Evolutionary conservation across 2,329 filamentous ascomycete species (phyloP), one percentile per base, ranked within the genome.

Genomic region (Claviceps digitariae): DNA sequence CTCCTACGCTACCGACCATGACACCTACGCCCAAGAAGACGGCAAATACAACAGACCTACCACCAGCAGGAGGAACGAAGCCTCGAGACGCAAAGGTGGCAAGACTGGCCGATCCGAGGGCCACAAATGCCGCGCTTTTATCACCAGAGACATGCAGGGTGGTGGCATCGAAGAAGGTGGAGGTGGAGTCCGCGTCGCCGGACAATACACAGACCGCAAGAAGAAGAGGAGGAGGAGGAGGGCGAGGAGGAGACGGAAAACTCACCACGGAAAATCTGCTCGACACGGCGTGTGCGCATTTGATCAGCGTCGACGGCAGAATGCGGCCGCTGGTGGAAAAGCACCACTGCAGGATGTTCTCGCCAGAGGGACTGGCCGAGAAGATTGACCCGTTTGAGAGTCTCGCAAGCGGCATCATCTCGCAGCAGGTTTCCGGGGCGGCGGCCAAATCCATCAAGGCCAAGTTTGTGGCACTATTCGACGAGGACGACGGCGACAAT

Each of bases 341-440:
- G 54, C 78, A 95, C 63, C 79, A 79, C 56, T 97, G 91, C 67
- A 77, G 75, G 52, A 71, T 93, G 17, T 97, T 97, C 69, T 86
- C 83, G 1, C 79, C 88, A 0, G 83, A 86, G 57, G 89, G 90
- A 0, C 72, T 97, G n/a, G 81, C 84, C 29, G 89, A 96, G 67
- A 76, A 81, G 58, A 81, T 96, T 56, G 89, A 97, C 68, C 93
- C 93, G 0, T 98, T 96, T 63, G 84, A 86, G 60, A 83, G 81
- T 54, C 76, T 98, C 36, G 78, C 81, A 41, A 90, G 85, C 67
- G 86, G 90, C 51, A 96, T 98, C 64, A 95, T 97, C 61, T 90
- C 88, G 52, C 93, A 97, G 70, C 93, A 98, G 72, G 91, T 98
- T 21, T 95, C 90, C 1, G 90, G 91, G 20, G 89, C 90, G 6